Conservation (phyloP, 495 filamentous ascomycete genomes). For the Annulohypoxylon stygium region DNA sequence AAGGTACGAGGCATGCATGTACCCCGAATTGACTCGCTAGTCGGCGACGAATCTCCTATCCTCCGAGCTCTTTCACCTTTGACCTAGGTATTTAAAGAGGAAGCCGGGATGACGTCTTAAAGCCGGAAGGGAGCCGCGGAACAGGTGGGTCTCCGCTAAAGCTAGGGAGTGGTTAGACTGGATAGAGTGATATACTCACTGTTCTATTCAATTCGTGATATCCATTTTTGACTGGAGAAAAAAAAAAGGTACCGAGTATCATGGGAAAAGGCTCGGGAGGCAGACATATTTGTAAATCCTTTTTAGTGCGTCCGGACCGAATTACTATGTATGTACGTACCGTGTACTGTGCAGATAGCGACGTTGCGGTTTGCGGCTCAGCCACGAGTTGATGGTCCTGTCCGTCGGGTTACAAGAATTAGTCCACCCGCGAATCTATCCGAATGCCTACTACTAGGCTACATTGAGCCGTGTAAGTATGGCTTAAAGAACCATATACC, state of each 20-base stretch:
- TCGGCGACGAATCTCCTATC: constrained; percentile 30
- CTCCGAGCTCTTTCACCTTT: constrained; percentile 28
- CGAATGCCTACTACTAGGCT: constrained; percentile 1
- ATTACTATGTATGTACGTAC: no score
- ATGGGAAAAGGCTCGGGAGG: not conserved
- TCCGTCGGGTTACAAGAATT: constrained; percentile 4
- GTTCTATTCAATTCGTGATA: not conserved
- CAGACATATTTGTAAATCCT: not conserved
- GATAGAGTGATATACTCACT: not conserved
- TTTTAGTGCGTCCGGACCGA: not conserved
- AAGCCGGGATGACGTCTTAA: constrained; percentile 34
- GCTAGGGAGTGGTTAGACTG: not conserved
- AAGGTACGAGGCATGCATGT: constrained; percentile 17
- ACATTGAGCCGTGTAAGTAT: not conserved
- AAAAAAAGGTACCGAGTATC: not conserved
- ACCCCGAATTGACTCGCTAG: constrained; percentile 17
- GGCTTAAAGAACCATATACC: not conserved
- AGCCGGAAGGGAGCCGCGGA: constrained; percentile 19
- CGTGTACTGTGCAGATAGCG: constrained; percentile 3
- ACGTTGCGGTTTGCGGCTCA: constrained; percentile 22
- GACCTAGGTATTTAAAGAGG: constrained; percentile 9
- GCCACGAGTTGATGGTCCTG: constrained; percentile 8
- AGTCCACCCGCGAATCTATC: not conserved
- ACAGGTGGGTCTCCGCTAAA: constrained; percentile 3
- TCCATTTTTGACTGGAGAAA: not conserved